Evolutionary conservation across 1,139 yeast species (phyloP).

Genomic region (Geotrichum restrictum): DNA sequence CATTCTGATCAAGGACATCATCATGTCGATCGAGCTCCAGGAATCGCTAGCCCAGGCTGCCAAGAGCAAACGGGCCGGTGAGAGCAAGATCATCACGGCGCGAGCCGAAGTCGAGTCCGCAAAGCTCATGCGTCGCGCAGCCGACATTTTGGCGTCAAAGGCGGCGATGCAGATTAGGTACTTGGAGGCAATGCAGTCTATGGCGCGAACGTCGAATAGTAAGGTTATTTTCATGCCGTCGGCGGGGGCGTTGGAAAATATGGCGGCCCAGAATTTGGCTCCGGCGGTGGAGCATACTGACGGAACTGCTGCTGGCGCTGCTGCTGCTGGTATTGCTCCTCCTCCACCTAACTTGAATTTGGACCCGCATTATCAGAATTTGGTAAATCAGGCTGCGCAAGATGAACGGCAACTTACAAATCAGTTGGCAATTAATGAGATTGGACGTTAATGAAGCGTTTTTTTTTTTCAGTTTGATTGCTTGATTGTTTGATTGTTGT

Average conservation of each 20-base stretch:
- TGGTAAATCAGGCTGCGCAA: slow-evolving; percentile 7
- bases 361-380: slow-evolving; percentile 6
- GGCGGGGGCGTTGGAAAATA: slow-evolving; percentile 41
- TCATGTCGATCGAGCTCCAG: slow-evolving; percentile 55
- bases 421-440: slow-evolving; percentile 2
- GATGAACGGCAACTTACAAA: not conserved
- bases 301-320: too few relatives aligned
- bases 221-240: slow-evolving; percentile 74
- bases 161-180: slow-evolving; percentile 80
- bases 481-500: too few relatives aligned
- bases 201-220: slow-evolving; percentile 60
- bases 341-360: not conserved
- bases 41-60: slow-evolving; percentile 69
- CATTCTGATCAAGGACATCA: slow-evolving; percentile 65
- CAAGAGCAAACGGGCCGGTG: slow-evolving; percentile 73
- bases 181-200: slow-evolving; percentile 72
- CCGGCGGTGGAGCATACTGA: not conserved
- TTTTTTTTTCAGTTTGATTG: not conserved
- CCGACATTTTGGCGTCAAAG: slow-evolving; percentile 69
- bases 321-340: too few relatives aligned
- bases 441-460: not conserved
- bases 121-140: slow-evolving; percentile 73
- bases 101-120: slow-evolving; percentile 75
- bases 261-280: slow-evolving; percentile 25
- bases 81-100: slow-evolving; percentile 71